phyloP scores from a whole-genome alignment of 345 rosid species.

The Angophora floribunda region DNA sequence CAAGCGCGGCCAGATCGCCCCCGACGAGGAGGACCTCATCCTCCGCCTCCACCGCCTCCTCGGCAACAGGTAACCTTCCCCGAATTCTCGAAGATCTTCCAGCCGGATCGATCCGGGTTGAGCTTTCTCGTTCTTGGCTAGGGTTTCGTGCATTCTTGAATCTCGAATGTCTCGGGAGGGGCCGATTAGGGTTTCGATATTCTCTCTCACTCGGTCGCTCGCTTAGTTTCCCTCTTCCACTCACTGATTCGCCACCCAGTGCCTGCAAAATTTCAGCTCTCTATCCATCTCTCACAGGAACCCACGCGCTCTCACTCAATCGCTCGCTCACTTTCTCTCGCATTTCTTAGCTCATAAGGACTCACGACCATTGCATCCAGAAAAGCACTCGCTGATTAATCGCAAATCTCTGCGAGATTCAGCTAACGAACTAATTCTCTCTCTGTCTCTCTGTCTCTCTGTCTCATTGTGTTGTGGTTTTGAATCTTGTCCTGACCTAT shows the following conservation, averaged over 20 bases:
- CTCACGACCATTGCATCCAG: neutral
- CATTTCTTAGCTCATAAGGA: neutral
- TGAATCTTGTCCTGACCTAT: neutral
- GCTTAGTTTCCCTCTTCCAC: neutral
- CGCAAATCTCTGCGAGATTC: neutral
- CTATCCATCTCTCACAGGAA: neutral
- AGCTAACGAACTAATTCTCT: neutral
- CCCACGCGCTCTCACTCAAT: neutral
- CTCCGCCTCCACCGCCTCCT: constrained; percentile 56
- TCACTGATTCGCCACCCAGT: neutral
- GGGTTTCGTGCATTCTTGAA: neutral
- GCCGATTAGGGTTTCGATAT: neutral
- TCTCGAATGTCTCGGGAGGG: neutral
- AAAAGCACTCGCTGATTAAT: neutral
- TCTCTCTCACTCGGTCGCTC: neutral
- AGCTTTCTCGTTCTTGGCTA: neutral
- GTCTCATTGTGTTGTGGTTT: neutral
- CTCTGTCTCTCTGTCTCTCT: neutral
- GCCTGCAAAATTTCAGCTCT: neutral
- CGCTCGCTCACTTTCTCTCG: neutral
- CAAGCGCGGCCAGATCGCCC: constrained; percentile 53
- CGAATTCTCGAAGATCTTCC: neutral
- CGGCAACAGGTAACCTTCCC: constrained; percentile 32
- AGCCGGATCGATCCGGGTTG: neutral
- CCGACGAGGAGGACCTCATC: constrained; percentile 63